Evolutionary conservation across 768 basidiomycete species (phyloP).

Genomic region (Xerocomus potaroensis): DNA sequence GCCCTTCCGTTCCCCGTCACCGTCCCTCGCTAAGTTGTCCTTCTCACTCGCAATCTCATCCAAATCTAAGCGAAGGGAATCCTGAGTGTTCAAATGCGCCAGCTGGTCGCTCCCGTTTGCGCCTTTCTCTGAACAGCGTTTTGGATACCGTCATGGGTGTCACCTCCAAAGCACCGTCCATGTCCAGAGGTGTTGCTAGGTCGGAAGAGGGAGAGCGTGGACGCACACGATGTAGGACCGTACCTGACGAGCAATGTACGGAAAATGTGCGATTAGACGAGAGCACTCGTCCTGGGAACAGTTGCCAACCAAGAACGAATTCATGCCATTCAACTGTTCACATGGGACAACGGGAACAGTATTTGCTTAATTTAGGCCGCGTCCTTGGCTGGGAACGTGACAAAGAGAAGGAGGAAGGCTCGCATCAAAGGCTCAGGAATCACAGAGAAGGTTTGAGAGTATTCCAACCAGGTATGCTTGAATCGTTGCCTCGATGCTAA

Average conservation of each 20-base stretch:
- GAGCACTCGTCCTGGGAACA: background rate
- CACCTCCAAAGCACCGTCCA: slow-evolving; percentile 13
- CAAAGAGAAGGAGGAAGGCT: slow-evolving; percentile 9
- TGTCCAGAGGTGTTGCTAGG: slow-evolving; percentile 27
- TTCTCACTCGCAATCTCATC: background rate
- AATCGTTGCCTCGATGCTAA: background rate
- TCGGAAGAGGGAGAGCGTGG: slow-evolving; percentile 33
- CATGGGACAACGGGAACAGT: slow-evolving; percentile 11
- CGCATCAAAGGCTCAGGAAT: slow-evolving; percentile 35
- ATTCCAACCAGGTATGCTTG: slow-evolving; percentile 72
- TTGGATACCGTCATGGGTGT: slow-evolving; percentile 18
- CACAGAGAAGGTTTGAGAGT: slow-evolving; percentile 71
- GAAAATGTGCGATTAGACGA: background rate
- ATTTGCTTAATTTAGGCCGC: slow-evolving; percentile 35
- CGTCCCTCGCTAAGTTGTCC: background rate
- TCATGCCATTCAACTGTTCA: background rate
- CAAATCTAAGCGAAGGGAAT: background rate
- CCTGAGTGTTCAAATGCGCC: slow-evolving; percentile 1
- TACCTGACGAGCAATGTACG: background rate
- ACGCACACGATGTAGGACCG: slow-evolving; percentile 15
- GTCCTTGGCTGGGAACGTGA: slow-evolving; percentile 18
- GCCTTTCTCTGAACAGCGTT: slow-evolving; percentile 14
- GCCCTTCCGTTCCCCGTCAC: background rate
- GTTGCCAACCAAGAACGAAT: background rate
- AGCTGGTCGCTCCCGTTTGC: slow-evolving; percentile 14